Evolutionary conservation across 371 early-diverging fungal species (phyloP), one percentile per base, ranked within the genome.

Genomic region (Mucor plumbeus): DNA sequence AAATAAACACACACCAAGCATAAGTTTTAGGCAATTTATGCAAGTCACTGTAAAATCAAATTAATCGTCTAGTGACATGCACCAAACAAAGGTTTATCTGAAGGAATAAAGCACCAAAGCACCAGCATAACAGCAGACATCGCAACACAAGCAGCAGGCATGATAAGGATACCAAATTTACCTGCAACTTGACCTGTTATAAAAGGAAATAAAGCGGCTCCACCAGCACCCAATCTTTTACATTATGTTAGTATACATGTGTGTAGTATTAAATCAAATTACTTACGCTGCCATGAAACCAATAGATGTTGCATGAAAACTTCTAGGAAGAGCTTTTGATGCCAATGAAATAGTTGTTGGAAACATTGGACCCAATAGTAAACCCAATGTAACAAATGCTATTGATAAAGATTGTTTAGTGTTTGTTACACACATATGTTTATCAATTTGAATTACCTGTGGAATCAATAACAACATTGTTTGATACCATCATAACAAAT

Each of bases 121-220:
- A 73, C 15, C 26, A 71, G 17, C 79, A 79, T 71, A 3, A 41
- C 64, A 35, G 59, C 39, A 10, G 68, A 41, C 64, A 76, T 73
- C 5, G 44, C 54, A 19, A 72, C 58, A 43, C 73, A 76, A 15
- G 70, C 71, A 39, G 58, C 47, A 17, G 76, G 73, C 76, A 79
- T 70, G 19, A 65, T 64, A 15, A 66, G 43, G 35, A 76, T 76
- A 36, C 79, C 79, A 36, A 62, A 74, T 47, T 50, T 65, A 33
- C 71, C 70, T 35, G 79, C 64, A 35, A 79, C 64, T 54, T 73
- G 66, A 33, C 79, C 79, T 0, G 65, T 74, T 3, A 79, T 39
- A 21, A 75, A 79, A 2, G 79, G 79, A 60, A 79, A 79, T 4
- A 79, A 54, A 31, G 79, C 79, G 39, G 79, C 71, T 26, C 79